Evolutionary conservation across 1,284 basidiomycete species (phyloP).

Genomic region (Moesziomyces sp.): DNA sequence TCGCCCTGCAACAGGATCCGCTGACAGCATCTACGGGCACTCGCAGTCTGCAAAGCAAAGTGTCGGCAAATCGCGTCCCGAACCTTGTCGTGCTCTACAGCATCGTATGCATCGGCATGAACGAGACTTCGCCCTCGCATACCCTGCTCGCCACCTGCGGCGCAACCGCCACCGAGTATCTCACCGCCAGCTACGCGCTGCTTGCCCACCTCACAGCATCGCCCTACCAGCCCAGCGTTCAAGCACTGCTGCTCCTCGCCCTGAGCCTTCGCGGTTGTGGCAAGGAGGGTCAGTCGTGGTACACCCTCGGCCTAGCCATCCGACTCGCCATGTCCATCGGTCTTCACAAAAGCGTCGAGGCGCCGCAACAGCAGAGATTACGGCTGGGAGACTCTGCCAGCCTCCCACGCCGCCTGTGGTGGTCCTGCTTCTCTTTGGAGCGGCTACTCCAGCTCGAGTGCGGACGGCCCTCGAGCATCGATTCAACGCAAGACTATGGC

Average conservation of each 20-base stretch:
- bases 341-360: conserved; percentile 12
- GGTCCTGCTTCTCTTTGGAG: conserved; percentile 16
- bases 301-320: conserved; percentile 10
- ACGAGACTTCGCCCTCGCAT: conserved; percentile 2
- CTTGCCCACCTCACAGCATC: conserved; percentile 11
- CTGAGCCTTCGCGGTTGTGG: conserved; percentile 12
- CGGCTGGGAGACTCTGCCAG: neutral
- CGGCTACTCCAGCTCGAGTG: conserved; percentile 16
- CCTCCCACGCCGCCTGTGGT: conserved; percentile 8
- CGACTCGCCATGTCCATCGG: conserved; percentile 14
- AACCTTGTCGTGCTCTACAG: conserved; percentile 7
- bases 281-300: conserved; percentile 18
- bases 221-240: conserved; percentile 13
- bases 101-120: conserved; percentile 10
- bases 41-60: conserved; percentile 4
- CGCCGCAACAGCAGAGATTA: neutral
- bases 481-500: conserved; percentile 1
- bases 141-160: neutral
- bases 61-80: conserved; percentile 2
- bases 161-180: neutral
- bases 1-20: conserved; percentile 2
- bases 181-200: conserved; percentile 10
- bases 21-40: neutral
- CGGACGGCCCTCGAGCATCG: conserved; percentile 10
- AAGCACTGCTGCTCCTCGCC: conserved; percentile 10